phyloP scores from a whole-genome alignment of 106 monocot species.

The Dendrobium huoshanense region DNA sequence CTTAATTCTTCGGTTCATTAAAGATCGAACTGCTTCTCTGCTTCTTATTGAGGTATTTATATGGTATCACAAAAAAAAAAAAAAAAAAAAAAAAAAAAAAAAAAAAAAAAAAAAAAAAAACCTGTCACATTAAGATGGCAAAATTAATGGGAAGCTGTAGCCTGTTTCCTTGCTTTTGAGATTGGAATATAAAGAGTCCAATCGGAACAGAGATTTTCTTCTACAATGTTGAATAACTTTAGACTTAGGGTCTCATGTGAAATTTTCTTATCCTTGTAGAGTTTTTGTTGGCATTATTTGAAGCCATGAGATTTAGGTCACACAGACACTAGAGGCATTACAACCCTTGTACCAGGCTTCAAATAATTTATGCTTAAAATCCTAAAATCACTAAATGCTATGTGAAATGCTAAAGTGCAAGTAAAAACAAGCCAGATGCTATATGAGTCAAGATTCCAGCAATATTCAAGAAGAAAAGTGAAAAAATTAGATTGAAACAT shows the following conservation, averaged over 20 bases:
- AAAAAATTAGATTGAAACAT: background rate
- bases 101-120: background rate
- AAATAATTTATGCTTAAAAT: background rate
- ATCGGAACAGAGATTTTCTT: background rate
- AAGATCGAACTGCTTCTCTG: constrained; percentile 62
- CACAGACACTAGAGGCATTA: background rate
- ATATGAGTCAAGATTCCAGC: background rate
- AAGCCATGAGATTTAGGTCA: background rate
- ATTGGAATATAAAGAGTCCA: background rate
- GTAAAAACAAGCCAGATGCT: background rate
- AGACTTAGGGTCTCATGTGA: background rate
- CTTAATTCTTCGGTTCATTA: constrained; percentile 77
- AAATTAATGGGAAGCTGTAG: background rate
- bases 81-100: no score
- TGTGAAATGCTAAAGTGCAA: background rate
- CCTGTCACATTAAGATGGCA: background rate
- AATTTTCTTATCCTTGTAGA: background rate
- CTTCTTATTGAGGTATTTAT: constrained; percentile 75
- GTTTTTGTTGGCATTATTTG: background rate
- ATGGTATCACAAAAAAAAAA: no score
- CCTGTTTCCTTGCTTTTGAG: background rate
- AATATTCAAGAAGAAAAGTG: background rate
- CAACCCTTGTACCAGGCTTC: background rate
- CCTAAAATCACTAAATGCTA: background rate
- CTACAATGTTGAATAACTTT: background rate